Base-by-base conservation (phyloP, 352 stramenopile genomes). In the Phytopythium cucurbitacearum region DNA sequence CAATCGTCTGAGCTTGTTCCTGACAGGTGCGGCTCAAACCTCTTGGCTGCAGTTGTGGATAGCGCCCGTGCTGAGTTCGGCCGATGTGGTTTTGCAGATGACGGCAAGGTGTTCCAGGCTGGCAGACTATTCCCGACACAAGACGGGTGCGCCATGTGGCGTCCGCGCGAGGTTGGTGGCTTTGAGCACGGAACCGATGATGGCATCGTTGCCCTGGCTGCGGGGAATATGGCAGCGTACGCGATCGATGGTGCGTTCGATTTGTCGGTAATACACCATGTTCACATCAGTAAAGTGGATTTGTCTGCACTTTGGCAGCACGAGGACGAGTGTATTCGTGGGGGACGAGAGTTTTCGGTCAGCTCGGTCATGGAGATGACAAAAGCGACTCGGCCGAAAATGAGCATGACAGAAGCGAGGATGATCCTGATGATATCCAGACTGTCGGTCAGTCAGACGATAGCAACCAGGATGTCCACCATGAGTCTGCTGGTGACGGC, bases 1-100 rank as follows among this genome's bases (percentile, higher is more conserved):
- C 28, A 64, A 85, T 45, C 67, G 71, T 3, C 45, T 85, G 13
- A 89, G 79, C 57, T 50, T 89, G 32, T 87, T 89, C 52, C 74
- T 87, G 21, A 81, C 67, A 28, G 58, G 71, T 81, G 46, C 12
- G 53, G 46, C 7, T 16, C 21, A 1, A 34, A 42, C 10, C 13
- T 36, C 10, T 32, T 46, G 7, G 10, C 1, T 47, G n/a, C 7
- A 37, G 12, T 9, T 40, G 9, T 16, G 15, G 11, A 13, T 15
- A 49, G 32, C 3, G 2, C 21, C 21, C 2, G 21, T 53, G 15
- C 50, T 12, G 10, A 39, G 13, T 37, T 10, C n/a, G 40, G 9
- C 39, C 56, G 38, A 7, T 43, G 2, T 63, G 44, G 12, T 45
- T 40, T 4, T 46, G 35, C 51, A 69, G 69, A 76, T 38, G 48